Percentiles rank a stretch among this genome's conserved stretches.
phyloP scores from a whole-genome alignment of 2,329 filamentous ascomycete genomes.

The Aspergillus versicolor region DNA sequence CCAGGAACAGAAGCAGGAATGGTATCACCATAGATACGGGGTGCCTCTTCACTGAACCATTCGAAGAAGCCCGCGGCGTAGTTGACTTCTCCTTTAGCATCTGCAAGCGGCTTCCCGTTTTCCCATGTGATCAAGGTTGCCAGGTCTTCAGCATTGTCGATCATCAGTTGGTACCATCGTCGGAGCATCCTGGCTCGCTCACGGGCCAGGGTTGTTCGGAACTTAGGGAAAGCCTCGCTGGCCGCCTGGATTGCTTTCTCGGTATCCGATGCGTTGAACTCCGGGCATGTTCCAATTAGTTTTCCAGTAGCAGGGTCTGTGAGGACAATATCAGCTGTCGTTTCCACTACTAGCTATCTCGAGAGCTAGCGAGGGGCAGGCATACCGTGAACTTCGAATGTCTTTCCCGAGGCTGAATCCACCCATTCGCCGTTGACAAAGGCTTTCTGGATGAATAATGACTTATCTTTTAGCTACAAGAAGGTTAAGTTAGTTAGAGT shows the following conservation, averaged over 20 bases:
- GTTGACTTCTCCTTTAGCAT: slow-evolving; percentile 58
- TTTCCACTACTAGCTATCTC: not conserved
- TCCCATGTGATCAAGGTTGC: slow-evolving; percentile 68
- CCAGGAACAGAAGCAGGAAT: slow-evolving; percentile 60
- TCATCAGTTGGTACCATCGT: slow-evolving; percentile 67
- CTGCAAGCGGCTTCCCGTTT: slow-evolving; percentile 65
- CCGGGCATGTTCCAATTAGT: slow-evolving; percentile 75
- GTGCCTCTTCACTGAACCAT: slow-evolving; percentile 65
- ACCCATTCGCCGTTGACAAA: slow-evolving; percentile 96
- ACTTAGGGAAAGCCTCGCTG: slow-evolving; percentile 63
- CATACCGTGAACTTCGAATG: slow-evolving; percentile 78
- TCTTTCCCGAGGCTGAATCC: slow-evolving; percentile 79
- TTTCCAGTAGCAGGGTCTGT: slow-evolving; percentile 79
- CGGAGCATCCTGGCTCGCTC: slow-evolving; percentile 62
- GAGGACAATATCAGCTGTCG: slow-evolving; percentile 1
- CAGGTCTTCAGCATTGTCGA: slow-evolving; percentile 65
- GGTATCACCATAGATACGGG: slow-evolving; percentile 58
- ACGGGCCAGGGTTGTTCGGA: slow-evolving; percentile 60
- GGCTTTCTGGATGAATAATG: slow-evolving; percentile 77
- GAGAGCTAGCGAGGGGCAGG: too few species aligned
- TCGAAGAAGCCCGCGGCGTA: slow-evolving; percentile 62
- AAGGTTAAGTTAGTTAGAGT: slow-evolving; percentile 1
- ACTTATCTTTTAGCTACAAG: slow-evolving; percentile 69
- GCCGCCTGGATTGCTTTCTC: slow-evolving; percentile 83
- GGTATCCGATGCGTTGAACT: slow-evolving; percentile 77